phyloP scores from a whole-genome alignment of 2,329 filamentous ascomycete species.

The Magnaporthiopsis incrustans region DNA sequence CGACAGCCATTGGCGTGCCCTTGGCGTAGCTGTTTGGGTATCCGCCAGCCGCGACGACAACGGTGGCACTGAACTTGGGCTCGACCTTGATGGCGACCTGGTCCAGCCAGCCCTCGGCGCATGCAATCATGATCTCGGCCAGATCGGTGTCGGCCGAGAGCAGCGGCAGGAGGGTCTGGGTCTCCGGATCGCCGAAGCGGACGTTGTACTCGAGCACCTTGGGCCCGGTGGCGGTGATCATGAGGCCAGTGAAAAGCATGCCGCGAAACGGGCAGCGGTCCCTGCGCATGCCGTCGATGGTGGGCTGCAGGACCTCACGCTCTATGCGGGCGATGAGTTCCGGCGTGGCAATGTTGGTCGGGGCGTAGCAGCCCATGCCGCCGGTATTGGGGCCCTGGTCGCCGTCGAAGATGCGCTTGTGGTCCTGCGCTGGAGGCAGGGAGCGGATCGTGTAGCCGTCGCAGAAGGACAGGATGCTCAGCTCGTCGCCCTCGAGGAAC shows the following conservation, averaged over 20 bases:
- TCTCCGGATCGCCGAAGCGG: conserved; percentile 86
- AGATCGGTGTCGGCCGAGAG: conserved; percentile 73
- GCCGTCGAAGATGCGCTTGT: conserved; percentile 89
- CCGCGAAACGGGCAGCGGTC: conserved; percentile 70
- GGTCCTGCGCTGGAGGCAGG: conserved; percentile 87
- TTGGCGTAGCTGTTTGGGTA: conserved; percentile 85
- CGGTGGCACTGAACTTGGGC: conserved; percentile 71
- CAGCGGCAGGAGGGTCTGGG: conserved; percentile 75
- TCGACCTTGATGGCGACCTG: conserved; percentile 61
- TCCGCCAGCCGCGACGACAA: conserved; percentile 87
- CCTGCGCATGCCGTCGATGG: conserved; percentile 76
- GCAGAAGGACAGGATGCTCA: conserved; percentile 84
- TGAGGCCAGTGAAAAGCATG: conserved; percentile 81
- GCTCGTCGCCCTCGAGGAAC: conserved; percentile 81
- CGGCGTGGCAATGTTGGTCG: conserved; percentile 70
- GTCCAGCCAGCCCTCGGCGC: conserved; percentile 66
- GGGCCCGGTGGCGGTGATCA: conserved; percentile 76
- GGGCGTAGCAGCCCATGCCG: conserved; percentile 95
- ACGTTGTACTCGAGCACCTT: conserved; percentile 91
- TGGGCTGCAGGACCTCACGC: conserved; percentile 76
- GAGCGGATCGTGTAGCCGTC: conserved; percentile 80
- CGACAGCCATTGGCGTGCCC: conserved; percentile 53
- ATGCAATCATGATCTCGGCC: conserved; percentile 82
- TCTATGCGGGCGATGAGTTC: conserved; percentile 74
- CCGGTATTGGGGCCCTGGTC: conserved; percentile 91